phyloP scores from a whole-genome alignment of 2,329 filamentous ascomycete genomes.

The Paracoccidioides brasiliensis region DNA sequence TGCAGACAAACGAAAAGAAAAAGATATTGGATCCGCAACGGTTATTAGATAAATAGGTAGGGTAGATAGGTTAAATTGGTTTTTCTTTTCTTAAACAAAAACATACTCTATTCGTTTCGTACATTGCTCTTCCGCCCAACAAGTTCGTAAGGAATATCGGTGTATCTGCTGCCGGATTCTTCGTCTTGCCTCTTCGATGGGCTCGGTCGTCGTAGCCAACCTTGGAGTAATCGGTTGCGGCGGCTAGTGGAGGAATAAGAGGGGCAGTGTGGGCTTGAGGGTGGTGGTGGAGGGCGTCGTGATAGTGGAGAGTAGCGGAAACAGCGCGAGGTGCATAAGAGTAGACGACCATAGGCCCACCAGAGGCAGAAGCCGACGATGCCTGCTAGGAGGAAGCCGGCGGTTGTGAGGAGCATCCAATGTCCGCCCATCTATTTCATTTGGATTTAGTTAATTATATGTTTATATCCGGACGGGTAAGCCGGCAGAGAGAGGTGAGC shows the following conservation, averaged over 20 bases:
- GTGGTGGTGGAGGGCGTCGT: not conserved
- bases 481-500: not conserved
- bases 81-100: not conserved
- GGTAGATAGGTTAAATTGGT: not conserved
- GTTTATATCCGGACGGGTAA: not conserved
- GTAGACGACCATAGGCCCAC: slow-evolving; percentile 38
- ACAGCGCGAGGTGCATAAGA: slow-evolving; percentile 29
- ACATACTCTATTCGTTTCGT: not conserved
- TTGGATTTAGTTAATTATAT: not conserved
- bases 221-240: slow-evolving; percentile 23
- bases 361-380: slow-evolving; percentile 36
- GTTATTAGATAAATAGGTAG: not conserved
- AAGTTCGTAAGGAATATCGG: slow-evolving; percentile 28
- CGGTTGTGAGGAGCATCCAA: slow-evolving; percentile 42
- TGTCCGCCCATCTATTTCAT: slow-evolving; percentile 38
- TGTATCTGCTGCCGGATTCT: slow-evolving; percentile 18
- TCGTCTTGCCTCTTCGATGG: slow-evolving; percentile 30
- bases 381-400: slow-evolving; percentile 38
- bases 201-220: slow-evolving; percentile 25
- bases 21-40: not conserved
- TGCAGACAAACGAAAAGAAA: not conserved
- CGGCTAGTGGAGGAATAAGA: slow-evolving; percentile 22
- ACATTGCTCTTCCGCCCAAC: slow-evolving; percentile 3
- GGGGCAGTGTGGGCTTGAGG: slow-evolving; percentile 6
- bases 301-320: slow-evolving; percentile 24